These are phyloP conservation scores for Myxozyma neotropica DNA, from an alignment of 805 yeast genomes.

Conservation along the genomic window DNA sequence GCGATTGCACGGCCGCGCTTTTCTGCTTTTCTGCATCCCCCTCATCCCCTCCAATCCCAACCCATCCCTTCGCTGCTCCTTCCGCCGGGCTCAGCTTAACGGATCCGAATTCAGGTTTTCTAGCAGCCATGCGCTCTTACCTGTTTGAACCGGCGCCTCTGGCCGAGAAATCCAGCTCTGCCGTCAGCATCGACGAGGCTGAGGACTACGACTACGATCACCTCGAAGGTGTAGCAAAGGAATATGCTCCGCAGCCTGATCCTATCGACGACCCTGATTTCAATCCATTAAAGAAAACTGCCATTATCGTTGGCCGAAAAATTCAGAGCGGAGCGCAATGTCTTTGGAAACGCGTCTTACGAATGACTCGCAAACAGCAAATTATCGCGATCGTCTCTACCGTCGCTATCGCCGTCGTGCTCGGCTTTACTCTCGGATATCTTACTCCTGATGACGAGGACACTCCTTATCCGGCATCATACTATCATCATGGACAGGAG, in stretches of 20 bases:
- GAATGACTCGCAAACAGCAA: conserved; percentile 25
- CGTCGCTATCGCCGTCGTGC: conserved; percentile 22
- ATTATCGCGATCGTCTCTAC: conserved; percentile 19
- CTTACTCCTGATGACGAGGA: conserved; percentile 32
- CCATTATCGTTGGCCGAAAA: conserved; percentile 2
- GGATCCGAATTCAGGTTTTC: neutral
- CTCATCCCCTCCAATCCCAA: neutral
- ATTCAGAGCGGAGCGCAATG: neutral
- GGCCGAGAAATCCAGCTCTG: conserved; percentile 18
- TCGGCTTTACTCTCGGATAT: conserved; percentile 31
- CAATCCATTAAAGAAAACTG: conserved; percentile 12
- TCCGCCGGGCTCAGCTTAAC: too few species aligned
- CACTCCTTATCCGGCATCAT: conserved; percentile 26
- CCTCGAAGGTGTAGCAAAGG: conserved; percentile 35
- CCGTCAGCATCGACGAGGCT: conserved; percentile 26
- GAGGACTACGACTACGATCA: conserved; percentile 31
- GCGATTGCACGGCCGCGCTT: neutral
- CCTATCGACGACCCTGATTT: conserved; percentile 9
- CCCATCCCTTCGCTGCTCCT: neutral
- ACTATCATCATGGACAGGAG: conserved; percentile 17
- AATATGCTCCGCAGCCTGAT: conserved; percentile 22
- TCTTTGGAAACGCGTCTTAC: conserved; percentile 18
- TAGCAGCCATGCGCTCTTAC: conserved; percentile 25
- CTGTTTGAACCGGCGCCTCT: conserved; percentile 31
- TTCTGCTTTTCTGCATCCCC: neutral